A percentile compares a stretch with the other conserved stretches of the same genome.
Conservation (phyloP, 208 protist species). For the Eutreptiella sp. region DNA sequence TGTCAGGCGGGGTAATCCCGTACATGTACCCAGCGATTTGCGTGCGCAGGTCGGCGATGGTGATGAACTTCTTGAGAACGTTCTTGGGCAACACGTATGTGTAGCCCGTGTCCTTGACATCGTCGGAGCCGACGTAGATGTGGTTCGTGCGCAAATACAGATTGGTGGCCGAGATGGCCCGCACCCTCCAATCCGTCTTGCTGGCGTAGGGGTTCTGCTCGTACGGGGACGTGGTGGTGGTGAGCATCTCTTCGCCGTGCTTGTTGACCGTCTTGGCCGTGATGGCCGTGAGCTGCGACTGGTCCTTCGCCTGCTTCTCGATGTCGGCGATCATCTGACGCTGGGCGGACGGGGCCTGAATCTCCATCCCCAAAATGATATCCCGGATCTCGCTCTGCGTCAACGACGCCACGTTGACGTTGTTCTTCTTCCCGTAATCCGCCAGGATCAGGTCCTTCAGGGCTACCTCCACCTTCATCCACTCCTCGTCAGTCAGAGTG, state of each 20-base stretch:
- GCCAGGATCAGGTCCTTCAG: slow-evolving; percentile 99
- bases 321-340: slow-evolving; percentile 97
- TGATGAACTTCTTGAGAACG: slow-evolving; percentile 87
- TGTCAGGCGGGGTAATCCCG: slow-evolving; percentile 77
- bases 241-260: slow-evolving; percentile 82
- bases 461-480: slow-evolving; percentile 94
- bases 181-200: slow-evolving; percentile 88
- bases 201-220: slow-evolving; percentile 73
- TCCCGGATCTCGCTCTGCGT: slow-evolving; percentile 99
- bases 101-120: slow-evolving; percentile 65
- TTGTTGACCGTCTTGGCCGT: slow-evolving; percentile 77
- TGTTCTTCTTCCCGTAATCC: slow-evolving; percentile 99
- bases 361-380: slow-evolving; percentile 99
- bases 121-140: slow-evolving; percentile 85
- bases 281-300: slow-evolving; percentile 59
- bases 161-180: slow-evolving; percentile 82
- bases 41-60: slow-evolving; percentile 80
- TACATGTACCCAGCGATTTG: slow-evolving; percentile 87
- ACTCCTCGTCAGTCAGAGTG: slow-evolving; percentile 96
- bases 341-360: slow-evolving; percentile 94
- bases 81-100: slow-evolving; percentile 94
- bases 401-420: slow-evolving; percentile 96
- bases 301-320: slow-evolving; percentile 84
- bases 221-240: slow-evolving; percentile 75
- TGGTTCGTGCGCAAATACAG: slow-evolving; percentile 85